A percentile compares a stretch with the other conserved stretches of the same genome.
phyloP scores from a whole-genome alignment of 306 rosid genomes.

The Prunus salicina region DNA sequence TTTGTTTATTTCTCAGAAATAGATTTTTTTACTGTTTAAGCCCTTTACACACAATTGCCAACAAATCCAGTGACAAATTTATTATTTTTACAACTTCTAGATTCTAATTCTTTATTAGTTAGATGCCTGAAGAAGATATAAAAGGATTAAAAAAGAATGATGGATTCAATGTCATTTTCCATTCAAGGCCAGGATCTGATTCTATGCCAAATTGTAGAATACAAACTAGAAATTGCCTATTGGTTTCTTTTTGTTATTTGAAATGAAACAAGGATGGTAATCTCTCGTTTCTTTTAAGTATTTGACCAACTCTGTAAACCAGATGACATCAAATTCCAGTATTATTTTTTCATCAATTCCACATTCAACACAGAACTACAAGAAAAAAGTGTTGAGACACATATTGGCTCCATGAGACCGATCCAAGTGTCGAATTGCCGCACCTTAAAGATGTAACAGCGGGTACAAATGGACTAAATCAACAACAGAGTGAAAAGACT shows the following conservation, averaged over 20 bases:
- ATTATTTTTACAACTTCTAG: too few relatives aligned
- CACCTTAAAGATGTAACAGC: slow-evolving; percentile 9
- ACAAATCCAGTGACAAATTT: too few relatives aligned
- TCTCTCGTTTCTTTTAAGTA: slow-evolving; percentile 6
- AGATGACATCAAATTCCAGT: slow-evolving; percentile 30
- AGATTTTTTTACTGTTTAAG: too few relatives aligned
- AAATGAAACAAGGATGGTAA: not conserved
- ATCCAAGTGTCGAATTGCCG: slow-evolving; percentile 22
- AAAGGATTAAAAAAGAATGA: not conserved
- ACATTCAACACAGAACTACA: slow-evolving; percentile 41
- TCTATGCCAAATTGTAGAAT: not conserved
- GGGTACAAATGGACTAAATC: slow-evolving; percentile 25
- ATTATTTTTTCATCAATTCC: slow-evolving; percentile 44
- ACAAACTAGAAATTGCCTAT: not conserved
- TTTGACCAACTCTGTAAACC: slow-evolving; percentile 41
- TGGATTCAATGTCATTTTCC: not conserved
- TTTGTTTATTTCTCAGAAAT: too few relatives aligned
- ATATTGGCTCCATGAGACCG: slow-evolving; percentile 46
- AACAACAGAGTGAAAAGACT: slow-evolving; percentile 22
- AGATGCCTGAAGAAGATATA: not conserved
- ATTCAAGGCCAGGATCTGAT: too few relatives aligned
- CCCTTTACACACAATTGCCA: too few relatives aligned
- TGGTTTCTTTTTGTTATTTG: not conserved
- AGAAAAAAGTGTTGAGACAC: slow-evolving; percentile 21
- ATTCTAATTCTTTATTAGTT: too few relatives aligned